These are phyloP conservation scores for Dioszegia aurantiaca DNA, from an alignment of 768 basidiomycete species.

Conservation along the genomic window DNA sequence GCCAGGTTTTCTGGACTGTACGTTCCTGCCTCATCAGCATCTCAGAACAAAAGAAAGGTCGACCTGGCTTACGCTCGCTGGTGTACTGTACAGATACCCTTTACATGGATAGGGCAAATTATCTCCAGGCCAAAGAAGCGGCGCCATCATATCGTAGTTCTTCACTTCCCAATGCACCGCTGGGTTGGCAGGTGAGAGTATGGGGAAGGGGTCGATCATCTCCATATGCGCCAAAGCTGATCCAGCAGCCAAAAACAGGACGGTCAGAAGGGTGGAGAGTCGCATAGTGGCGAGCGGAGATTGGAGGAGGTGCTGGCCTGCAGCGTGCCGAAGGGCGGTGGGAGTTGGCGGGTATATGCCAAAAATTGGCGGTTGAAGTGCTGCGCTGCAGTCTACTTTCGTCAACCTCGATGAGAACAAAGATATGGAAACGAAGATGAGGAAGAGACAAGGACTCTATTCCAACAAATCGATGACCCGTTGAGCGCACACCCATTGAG, in stretches of 20 bases:
- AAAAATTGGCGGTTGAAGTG: not conserved
- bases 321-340: not conserved
- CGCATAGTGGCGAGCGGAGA: not conserved
- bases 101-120: conserved; percentile 8
- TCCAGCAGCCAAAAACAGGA: conserved; percentile 1
- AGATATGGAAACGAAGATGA: not conserved
- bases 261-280: not conserved
- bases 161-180: conserved; percentile 2
- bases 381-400: not conserved
- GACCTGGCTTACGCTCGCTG: conserved; percentile 1
- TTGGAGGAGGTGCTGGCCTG: not conserved
- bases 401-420: not conserved
- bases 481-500: no score
- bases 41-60: not conserved
- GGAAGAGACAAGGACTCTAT: no score
- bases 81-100: conserved; percentile 5
- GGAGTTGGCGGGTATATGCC: not conserved
- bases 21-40: conserved; percentile 2
- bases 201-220: conserved; percentile 12
- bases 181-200: conserved; percentile 4
- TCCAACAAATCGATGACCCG: no score
- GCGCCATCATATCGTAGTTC: conserved; percentile 13
- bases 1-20: conserved; percentile 1
- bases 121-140: conserved; percentile 1
- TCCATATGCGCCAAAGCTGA: conserved; percentile 8